Conservation (phyloP, 2,329 filamentous ascomycete genomes). For the Fusarium pseudocircinatum region DNA sequence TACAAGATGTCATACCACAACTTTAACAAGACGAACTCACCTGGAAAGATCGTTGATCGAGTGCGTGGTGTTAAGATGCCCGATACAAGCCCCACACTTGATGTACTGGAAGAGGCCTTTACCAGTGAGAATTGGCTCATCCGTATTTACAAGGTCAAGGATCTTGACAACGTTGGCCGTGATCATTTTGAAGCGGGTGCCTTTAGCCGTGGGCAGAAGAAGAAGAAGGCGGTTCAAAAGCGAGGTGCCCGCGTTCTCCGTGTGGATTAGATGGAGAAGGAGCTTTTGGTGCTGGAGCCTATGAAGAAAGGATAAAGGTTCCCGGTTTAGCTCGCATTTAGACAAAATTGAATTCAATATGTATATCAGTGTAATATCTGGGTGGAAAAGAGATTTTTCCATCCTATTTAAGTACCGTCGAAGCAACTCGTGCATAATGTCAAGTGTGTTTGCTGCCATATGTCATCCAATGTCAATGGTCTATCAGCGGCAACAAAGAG, state of each 20-base stretch:
- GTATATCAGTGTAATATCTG: slow-evolving; percentile 52
- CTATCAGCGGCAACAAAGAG: slow-evolving; percentile 10
- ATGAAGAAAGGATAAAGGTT: slow-evolving; percentile 33
- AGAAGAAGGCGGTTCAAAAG: slow-evolving; percentile 80
- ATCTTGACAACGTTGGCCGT: slow-evolving; percentile 93
- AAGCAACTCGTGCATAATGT: background rate
- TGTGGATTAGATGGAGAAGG: slow-evolving; percentile 66
- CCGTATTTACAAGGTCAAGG: slow-evolving; percentile 99
- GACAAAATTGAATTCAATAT: slow-evolving; percentile 50
- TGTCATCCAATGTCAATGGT: background rate
- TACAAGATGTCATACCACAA: slow-evolving; percentile 99
- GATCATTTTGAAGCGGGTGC: slow-evolving; percentile 77
- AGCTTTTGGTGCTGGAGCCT: slow-evolving; percentile 8
- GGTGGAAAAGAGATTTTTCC: slow-evolving; percentile 23
- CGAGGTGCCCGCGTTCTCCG: slow-evolving; percentile 76
- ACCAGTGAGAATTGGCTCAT: slow-evolving; percentile 99
- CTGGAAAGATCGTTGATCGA: slow-evolving; percentile 88
- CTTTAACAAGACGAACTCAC: slow-evolving; percentile 89
- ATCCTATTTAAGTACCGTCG: background rate
- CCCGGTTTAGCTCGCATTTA: slow-evolving; percentile 41
- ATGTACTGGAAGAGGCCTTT: slow-evolving; percentile 94
- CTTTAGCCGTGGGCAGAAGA: slow-evolving; percentile 84
- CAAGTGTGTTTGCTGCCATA: slow-evolving; percentile 3
- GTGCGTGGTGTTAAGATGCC: slow-evolving; percentile 85
- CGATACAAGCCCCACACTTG: slow-evolving; percentile 84